Percentiles rank a stretch among this genome's conserved stretches.
phyloP scores from a whole-genome alignment of 2,329 filamentous ascomycete genomes.

The Fusarium virguliforme region DNA sequence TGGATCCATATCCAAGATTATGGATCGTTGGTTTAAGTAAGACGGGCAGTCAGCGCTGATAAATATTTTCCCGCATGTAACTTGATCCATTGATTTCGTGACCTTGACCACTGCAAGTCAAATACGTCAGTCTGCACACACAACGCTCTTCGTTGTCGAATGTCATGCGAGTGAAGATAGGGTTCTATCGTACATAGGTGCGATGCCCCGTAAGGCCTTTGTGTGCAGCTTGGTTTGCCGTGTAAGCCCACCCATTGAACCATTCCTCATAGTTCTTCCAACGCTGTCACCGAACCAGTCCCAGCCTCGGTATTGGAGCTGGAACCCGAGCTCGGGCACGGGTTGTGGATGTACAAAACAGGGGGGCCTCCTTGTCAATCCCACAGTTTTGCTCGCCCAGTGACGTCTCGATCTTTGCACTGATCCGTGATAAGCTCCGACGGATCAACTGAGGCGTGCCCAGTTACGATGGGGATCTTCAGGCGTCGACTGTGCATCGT shows the following conservation, averaged over 20 bases:
- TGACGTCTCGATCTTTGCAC: conserved; percentile 20
- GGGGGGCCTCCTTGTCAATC: conserved; percentile 27
- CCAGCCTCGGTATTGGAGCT: conserved; percentile 4
- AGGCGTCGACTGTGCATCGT: conserved; percentile 11
- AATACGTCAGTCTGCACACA: conserved; percentile 1
- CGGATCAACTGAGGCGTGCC: conserved; percentile 19
- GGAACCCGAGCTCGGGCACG: conserved; percentile 8
- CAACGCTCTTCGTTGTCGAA: not conserved
- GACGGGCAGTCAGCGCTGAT: too few relatives aligned
- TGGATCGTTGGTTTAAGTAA: too few relatives aligned
- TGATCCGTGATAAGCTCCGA: conserved; percentile 27
- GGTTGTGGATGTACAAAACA: conserved; percentile 6
- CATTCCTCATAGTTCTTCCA: not conserved
- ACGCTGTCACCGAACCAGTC: not conserved
- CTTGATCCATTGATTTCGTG: not conserved
- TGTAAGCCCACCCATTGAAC: not conserved
- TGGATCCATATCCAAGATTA: too few relatives aligned
- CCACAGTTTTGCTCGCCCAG: conserved; percentile 20
- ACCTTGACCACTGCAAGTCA: not conserved
- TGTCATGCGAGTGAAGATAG: not conserved
- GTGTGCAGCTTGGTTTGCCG: conserved; percentile 4
- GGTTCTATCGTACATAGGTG: not conserved
- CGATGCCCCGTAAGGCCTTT: not conserved
- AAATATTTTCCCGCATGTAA: too few relatives aligned
- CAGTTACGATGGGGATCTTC: conserved; percentile 20